A percentile compares a stretch with the other conserved stretches of the same genome.
Evolutionary conservation across 768 basidiomycete species (phyloP).

Genomic region (Tephrocybe sp.): DNA sequence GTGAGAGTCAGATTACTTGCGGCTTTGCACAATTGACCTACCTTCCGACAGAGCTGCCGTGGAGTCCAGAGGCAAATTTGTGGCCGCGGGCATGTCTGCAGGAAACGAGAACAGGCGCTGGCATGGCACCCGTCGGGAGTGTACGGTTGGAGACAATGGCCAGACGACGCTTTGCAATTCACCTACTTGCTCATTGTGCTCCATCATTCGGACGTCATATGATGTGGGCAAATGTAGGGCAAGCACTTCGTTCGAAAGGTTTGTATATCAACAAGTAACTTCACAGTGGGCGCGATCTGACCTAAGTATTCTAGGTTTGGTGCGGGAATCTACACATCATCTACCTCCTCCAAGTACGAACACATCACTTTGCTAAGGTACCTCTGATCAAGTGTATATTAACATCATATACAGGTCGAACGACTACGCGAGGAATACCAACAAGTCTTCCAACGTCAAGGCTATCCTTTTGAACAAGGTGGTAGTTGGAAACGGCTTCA

Average conservation of each 20-base stretch:
- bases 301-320: conserved; percentile 53
- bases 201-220: conserved; percentile 62
- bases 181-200: conserved; percentile 57
- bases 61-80: conserved; percentile 60
- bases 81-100: conserved; percentile 46
- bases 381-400: background rate
- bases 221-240: conserved; percentile 62
- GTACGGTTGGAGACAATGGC: conserved; percentile 62
- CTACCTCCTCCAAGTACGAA: conserved; percentile 71
- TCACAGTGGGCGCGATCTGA: conserved; percentile 3
- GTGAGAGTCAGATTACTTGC: conserved; percentile 28
- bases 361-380: background rate
- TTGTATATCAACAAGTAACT: conserved; percentile 13
- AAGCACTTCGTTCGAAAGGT: conserved; percentile 75
- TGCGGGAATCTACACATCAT: conserved; percentile 69
- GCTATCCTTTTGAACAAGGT: conserved; percentile 75
- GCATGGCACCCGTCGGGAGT: conserved; percentile 70
- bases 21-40: background rate
- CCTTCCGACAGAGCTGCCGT: conserved; percentile 44
- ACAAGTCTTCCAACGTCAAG: conserved; percentile 50
- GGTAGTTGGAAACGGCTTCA: conserved; percentile 66
- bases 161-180: conserved; percentile 55
- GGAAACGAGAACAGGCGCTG: conserved; percentile 75
- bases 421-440: conserved; percentile 56
- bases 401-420: conserved; percentile 43